These are phyloP conservation scores for Phalaenopsis hybrid DNA, from an alignment of 116 monocot genomes.

Conservation along the genomic window DNA sequence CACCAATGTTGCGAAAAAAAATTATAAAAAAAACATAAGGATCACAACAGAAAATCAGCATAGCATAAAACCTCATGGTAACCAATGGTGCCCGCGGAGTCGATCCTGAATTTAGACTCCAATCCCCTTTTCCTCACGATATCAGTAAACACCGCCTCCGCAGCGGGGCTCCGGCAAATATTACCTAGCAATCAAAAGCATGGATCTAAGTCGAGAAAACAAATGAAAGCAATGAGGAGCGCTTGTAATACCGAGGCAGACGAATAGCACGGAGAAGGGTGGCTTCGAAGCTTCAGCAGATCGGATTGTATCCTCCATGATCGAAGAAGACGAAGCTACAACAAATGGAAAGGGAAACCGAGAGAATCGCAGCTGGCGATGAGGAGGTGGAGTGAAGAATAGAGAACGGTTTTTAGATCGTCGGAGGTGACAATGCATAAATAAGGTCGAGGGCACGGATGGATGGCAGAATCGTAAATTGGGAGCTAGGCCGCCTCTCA, in stretches of 20 bases:
- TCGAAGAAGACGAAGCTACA: constrained; percentile 4
- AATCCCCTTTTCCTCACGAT: constrained; percentile 59
- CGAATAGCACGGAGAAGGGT: constrained; percentile 45
- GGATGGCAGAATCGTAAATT: constrained; percentile 17
- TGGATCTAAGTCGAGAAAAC: background rate
- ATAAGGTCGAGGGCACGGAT: background rate
- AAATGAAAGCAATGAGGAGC: background rate
- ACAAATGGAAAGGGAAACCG: background rate
- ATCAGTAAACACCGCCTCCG: constrained; percentile 81
- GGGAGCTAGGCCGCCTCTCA: background rate
- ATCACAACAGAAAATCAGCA: background rate
- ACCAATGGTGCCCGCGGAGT: constrained; percentile 91
- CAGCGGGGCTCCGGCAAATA: constrained; percentile 96
- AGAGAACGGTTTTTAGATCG: background rate
- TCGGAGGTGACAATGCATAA: background rate
- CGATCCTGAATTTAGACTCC: constrained; percentile 70
- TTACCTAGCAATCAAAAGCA: constrained; percentile 32
- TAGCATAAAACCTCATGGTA: constrained; percentile 64
- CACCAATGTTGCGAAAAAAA: background rate
- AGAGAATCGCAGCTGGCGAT: background rate
- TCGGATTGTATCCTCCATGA: constrained; percentile 6
- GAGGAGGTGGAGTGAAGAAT: background rate
- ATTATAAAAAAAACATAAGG: background rate
- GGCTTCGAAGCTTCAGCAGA: constrained; percentile 12
- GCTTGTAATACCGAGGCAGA: constrained; percentile 33